Evolutionary conservation across 2,329 filamentous ascomycete genomes (phyloP).

Genomic region (Alternaria alternata): DNA sequence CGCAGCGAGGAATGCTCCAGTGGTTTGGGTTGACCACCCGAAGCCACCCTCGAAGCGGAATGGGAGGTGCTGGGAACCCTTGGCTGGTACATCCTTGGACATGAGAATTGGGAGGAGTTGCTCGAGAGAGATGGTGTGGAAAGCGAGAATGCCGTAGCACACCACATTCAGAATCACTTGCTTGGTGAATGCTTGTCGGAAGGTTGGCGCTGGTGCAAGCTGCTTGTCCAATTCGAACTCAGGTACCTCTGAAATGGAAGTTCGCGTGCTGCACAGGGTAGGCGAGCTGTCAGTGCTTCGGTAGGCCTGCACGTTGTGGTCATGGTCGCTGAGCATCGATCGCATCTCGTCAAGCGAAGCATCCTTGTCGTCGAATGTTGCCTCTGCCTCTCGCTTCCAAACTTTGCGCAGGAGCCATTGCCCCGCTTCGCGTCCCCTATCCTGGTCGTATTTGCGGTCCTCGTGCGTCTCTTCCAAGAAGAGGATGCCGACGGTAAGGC

Average conservation of each 20-base stretch:
- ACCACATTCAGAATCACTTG: slow-evolving; percentile 88
- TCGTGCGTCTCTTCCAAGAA: slow-evolving; percentile 95
- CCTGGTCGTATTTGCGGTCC: slow-evolving; percentile 77
- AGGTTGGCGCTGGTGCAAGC: slow-evolving; percentile 26
- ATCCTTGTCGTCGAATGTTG: slow-evolving; percentile 50
- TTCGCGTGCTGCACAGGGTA: slow-evolving; percentile 51
- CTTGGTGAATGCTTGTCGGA: slow-evolving; percentile 75
- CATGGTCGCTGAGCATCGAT: slow-evolving; percentile 63
- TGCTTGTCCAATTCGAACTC: slow-evolving; percentile 48
- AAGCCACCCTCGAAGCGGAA: slow-evolving; percentile 93
- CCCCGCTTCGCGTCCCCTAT: slow-evolving; percentile 79
- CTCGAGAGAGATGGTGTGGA: slow-evolving; percentile 97
- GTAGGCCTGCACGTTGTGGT: slow-evolving; percentile 66
- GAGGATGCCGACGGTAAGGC: slow-evolving; percentile 79
- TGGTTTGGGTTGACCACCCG: slow-evolving; percentile 79
- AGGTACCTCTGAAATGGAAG: slow-evolving; percentile 42
- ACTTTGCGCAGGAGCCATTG: slow-evolving; percentile 66
- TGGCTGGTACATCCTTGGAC: slow-evolving; percentile 68
- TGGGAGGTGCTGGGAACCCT: slow-evolving; percentile 67
- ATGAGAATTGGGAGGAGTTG: slow-evolving; percentile 92
- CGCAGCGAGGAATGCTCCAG: slow-evolving; percentile 86
- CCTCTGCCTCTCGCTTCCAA: slow-evolving; percentile 38
- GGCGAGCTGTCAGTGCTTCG: slow-evolving; percentile 65
- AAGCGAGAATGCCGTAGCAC: slow-evolving; percentile 90
- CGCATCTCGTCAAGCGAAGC: slow-evolving; percentile 65